Base-by-base conservation (phyloP, 345 rosid genomes). In the Eucalyptus albens region DNA sequence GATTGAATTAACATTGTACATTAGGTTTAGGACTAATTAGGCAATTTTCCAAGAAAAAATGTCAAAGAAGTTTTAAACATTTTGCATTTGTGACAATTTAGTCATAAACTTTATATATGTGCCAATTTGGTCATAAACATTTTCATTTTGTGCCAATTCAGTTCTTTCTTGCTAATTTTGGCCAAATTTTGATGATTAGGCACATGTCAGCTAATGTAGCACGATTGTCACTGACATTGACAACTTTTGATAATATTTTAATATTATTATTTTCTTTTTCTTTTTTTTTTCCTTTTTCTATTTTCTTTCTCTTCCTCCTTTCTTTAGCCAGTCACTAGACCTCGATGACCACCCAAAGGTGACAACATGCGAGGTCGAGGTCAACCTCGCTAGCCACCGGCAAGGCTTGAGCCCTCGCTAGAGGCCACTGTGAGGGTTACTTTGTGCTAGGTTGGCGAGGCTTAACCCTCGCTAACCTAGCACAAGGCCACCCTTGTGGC, bases 181-280 rank as follows among this genome's bases (percentile, higher is more conserved):
- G 11, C 59, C 2, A 3, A 2, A 53, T 53, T 53, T 53, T 53
- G 59, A 53, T 53, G 26, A 53, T 1, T 19, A 21, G 59, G 59
- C 0, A 1, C 11, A 0, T 3, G 0, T 53, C 2, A 2, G 11
- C 26, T 8, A 3, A 21, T 0, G 0, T 8, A 7, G 5, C 11
- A 53, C 2, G 2, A 53, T 53, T 21, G 2, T 53, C 0, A 1
- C 5, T 2, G 2, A 53, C 2, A 4, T 53, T 0, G 2, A 53
- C 4, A 53, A 53, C 1, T 53, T 53, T 53, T 53, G 10, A 19
- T 53, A 19, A 53, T 19, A 53, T 53, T 53, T 21, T 21, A 53
- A 53, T 3, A 53, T 0, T 53, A 8, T 53, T 17, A 6, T 53
- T 19, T 3, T 19, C 0, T 3, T 53, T 6, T 53, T 17, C 1